Percentiles rank a stretch among this genome's conserved stretches.
Evolutionary conservation across 1,284 basidiomycete genomes (phyloP).

Genomic region (Apiotrichum akiyoshidainum): DNA sequence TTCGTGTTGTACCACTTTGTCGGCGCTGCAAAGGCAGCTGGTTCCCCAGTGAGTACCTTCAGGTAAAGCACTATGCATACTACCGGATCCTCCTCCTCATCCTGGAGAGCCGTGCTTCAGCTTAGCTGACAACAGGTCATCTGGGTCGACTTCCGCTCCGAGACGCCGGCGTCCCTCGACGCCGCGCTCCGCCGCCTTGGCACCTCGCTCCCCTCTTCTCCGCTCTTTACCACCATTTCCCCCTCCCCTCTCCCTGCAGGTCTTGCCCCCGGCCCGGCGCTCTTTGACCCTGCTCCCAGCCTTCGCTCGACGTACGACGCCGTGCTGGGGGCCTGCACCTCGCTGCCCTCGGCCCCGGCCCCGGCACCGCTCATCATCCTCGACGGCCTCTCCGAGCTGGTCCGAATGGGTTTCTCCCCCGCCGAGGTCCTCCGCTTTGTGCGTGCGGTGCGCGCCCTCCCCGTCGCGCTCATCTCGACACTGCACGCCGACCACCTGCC

Average conservation of each 20-base stretch:
- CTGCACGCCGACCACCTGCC: conserved; percentile 40
- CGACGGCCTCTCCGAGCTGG: conserved; percentile 42
- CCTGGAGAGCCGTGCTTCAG: neutral
- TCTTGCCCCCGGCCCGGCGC: conserved; percentile 7
- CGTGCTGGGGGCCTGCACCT: neutral
- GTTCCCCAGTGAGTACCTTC: conserved; percentile 13
- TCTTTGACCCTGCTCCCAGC: conserved; percentile 29
- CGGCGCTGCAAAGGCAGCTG: conserved; percentile 25
- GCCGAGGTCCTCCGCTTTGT: conserved; percentile 34
- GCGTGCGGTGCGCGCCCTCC: conserved; percentile 29
- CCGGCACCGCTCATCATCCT: conserved; percentile 33
- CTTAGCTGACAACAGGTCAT: conserved; percentile 19
- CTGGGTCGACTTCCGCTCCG: conserved; percentile 43
- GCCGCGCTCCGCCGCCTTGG: conserved; percentile 11
- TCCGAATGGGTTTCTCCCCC: conserved; percentile 31
- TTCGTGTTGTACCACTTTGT: conserved; percentile 45
- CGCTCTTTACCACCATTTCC: conserved; percentile 18
- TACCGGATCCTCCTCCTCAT: too few relatives aligned
- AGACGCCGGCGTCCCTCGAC: conserved; percentile 35
- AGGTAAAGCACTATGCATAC: too few relatives aligned
- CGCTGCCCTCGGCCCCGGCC: neutral
- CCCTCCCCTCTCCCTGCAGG: conserved; percentile 1
- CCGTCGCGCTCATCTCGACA: conserved; percentile 28
- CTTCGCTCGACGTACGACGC: conserved; percentile 31
- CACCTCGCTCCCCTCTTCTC: conserved; percentile 4